Conservation (phyloP, 1,284 basidiomycete species). For the Sanghuangporus weigelae region DNA sequence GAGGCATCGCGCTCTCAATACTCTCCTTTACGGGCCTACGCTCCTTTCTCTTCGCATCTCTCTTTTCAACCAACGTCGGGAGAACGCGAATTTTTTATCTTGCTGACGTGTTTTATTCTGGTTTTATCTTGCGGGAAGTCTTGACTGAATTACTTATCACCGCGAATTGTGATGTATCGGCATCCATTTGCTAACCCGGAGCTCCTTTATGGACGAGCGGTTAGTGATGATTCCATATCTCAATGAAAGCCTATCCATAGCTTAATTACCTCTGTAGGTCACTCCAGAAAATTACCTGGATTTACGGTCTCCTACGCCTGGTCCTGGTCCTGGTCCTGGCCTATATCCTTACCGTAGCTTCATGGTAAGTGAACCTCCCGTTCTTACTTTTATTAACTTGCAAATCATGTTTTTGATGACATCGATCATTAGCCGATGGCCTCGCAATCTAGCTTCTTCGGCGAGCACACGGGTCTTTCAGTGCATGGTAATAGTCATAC, state of each 20-base stretch:
- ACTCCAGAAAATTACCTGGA: background rate
- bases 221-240: background rate
- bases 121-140: background rate
- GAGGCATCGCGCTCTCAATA: background rate
- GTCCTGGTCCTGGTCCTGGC: background rate
- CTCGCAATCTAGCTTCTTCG: conserved; percentile 10
- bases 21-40: background rate
- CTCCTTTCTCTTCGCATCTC: background rate
- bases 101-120: background rate
- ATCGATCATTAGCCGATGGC: conserved; percentile 6
- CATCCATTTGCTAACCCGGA: conserved; percentile 18
- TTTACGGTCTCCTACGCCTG: background rate
- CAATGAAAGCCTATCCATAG: background rate
- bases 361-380: background rate
- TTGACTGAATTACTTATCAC: background rate
- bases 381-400: background rate
- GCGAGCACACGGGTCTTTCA: background rate
- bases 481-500: background rate
- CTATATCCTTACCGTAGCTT: conserved; percentile 6
- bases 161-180: conserved; percentile 11
- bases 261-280: background rate
- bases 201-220: conserved; percentile 3
- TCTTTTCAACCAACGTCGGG: background rate
- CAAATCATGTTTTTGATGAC: background rate
- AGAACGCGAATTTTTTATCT: background rate